phyloP scores from a whole-genome alignment of 306 rosid genomes.

The Sicyos edulis region DNA sequence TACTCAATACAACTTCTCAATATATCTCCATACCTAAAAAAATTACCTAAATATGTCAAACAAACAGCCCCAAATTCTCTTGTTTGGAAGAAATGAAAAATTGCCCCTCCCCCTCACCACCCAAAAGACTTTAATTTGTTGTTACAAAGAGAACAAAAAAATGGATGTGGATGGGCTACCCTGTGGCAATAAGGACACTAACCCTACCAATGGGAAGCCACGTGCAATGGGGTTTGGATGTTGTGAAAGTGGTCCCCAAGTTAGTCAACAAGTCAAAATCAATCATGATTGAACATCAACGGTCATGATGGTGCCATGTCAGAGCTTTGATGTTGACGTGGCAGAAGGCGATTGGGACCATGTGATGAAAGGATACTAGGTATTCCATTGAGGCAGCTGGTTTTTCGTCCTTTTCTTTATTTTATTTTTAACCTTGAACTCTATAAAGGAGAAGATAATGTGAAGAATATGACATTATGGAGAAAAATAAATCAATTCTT shows the following conservation, averaged over 20 bases:
- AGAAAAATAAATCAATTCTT: neutral
- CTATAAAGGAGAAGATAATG: neutral
- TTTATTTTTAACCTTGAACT: neutral
- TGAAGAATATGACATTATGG: neutral
- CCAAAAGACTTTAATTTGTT: neutral
- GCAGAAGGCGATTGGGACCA: neutral
- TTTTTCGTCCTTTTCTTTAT: neutral
- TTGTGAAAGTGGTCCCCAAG: neutral
- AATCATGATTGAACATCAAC: slow-evolving; percentile 8
- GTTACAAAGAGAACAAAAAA: neutral
- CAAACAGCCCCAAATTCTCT: too few species aligned
- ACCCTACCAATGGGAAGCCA: slow-evolving; percentile 16
- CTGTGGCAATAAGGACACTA: slow-evolving; percentile 3
- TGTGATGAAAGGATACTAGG: slow-evolving; percentile 15
- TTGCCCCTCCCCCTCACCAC: too few species aligned
- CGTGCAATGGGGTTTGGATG: slow-evolving; percentile 17
- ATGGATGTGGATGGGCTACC: slow-evolving; percentile 8
- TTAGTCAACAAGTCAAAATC: slow-evolving; percentile 5
- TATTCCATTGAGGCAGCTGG: slow-evolving; percentile 4
- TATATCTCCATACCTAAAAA: too few species aligned
- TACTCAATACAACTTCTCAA: too few species aligned
- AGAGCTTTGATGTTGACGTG: neutral
- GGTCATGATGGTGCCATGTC: neutral
- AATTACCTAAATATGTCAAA: too few species aligned
- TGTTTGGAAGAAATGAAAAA: too few species aligned